These are phyloP conservation scores for Xylaria arbuscula DNA, from an alignment of 2,329 filamentous ascomycete genomes.

Conservation along the genomic window DNA sequence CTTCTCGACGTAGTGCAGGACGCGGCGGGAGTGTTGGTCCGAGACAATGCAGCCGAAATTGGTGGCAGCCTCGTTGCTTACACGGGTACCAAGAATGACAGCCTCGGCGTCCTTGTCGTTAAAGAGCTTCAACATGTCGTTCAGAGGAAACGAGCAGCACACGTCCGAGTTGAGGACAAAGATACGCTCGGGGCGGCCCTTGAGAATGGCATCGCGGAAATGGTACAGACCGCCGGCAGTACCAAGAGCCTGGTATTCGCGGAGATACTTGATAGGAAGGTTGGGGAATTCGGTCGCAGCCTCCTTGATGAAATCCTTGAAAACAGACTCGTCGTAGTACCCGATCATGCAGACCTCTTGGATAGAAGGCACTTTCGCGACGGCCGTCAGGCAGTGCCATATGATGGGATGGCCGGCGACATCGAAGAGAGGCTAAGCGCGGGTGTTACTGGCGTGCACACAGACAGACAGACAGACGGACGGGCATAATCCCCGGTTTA, in stretches of 20 bases:
- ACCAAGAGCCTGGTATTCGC: slow-evolving; percentile 95
- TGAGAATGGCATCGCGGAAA: slow-evolving; percentile 98
- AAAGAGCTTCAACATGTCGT: slow-evolving; percentile 94
- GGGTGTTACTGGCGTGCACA: slow-evolving; percentile 16
- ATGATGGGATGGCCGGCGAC: slow-evolving; percentile 98
- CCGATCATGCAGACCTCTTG: slow-evolving; percentile 98
- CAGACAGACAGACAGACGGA: background rate
- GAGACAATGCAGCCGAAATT: slow-evolving; percentile 99
- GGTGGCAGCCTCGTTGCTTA: slow-evolving; percentile 88
- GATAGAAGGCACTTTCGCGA: slow-evolving; percentile 89
- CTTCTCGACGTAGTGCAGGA: slow-evolving; percentile 99
- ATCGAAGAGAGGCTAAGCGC: slow-evolving; percentile 87
- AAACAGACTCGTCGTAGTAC: slow-evolving; percentile 97
- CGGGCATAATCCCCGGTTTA: background rate
- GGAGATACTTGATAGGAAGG: slow-evolving; percentile 92
- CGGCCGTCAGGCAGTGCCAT: slow-evolving; percentile 93
- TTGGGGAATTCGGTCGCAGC: slow-evolving; percentile 84
- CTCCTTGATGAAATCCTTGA: slow-evolving; percentile 98
- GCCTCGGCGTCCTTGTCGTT: slow-evolving; percentile 96
- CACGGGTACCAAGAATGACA: slow-evolving; percentile 91
- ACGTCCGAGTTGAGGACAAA: slow-evolving; percentile 99
- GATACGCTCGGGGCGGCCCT: slow-evolving; percentile 92
- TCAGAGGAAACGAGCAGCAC: slow-evolving; percentile 97
- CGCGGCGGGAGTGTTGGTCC: slow-evolving; percentile 91
- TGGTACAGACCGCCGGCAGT: slow-evolving; percentile 98